A percentile compares a stretch with the other conserved stretches of the same genome.
Conservation (phyloP, 331 rosid species). For the Arachis monticola region DNA sequence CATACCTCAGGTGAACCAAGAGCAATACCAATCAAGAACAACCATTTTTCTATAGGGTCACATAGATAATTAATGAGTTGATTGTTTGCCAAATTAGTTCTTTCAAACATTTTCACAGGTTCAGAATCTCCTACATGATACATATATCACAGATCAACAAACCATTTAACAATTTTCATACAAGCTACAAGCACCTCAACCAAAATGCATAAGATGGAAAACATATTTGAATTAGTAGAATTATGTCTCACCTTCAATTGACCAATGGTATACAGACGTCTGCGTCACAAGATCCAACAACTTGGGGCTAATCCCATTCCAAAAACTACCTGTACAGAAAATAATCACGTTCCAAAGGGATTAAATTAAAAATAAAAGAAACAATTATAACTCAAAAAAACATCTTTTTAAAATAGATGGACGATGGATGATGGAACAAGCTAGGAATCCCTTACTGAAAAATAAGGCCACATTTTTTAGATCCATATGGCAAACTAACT, state of each 20-base stretch:
- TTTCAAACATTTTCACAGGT: too few relatives aligned
- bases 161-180: slow-evolving; percentile 37
- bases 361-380: not conserved
- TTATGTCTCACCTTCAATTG: slow-evolving; percentile 77
- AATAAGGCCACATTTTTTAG: not conserved
- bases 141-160: slow-evolving; percentile 11
- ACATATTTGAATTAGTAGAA: slow-evolving; percentile 25
- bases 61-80: too few relatives aligned
- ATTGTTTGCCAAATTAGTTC: too few relatives aligned
- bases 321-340: slow-evolving; percentile 72
- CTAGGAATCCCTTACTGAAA: slow-evolving; percentile 5
- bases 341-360: slow-evolving; percentile 27
- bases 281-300: slow-evolving; percentile 92
- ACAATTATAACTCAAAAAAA: too few relatives aligned
- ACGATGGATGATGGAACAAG: not conserved
- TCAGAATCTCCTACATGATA: too few relatives aligned
- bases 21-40: slow-evolving; percentile 98
- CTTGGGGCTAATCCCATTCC: slow-evolving; percentile 98
- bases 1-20: slow-evolving; percentile 93
- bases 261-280: slow-evolving; percentile 95
- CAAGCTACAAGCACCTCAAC: slow-evolving; percentile 25
- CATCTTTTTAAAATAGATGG: too few relatives aligned
- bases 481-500: slow-evolving; percentile 18
- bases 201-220: slow-evolving; percentile 17
- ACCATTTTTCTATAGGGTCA: slow-evolving; percentile 77